Percentiles rank a stretch among this genome's conserved stretches.
These are phyloP conservation scores for Trametes maxima DNA, from an alignment of 768 basidiomycete species.

Conservation along the genomic window DNA sequence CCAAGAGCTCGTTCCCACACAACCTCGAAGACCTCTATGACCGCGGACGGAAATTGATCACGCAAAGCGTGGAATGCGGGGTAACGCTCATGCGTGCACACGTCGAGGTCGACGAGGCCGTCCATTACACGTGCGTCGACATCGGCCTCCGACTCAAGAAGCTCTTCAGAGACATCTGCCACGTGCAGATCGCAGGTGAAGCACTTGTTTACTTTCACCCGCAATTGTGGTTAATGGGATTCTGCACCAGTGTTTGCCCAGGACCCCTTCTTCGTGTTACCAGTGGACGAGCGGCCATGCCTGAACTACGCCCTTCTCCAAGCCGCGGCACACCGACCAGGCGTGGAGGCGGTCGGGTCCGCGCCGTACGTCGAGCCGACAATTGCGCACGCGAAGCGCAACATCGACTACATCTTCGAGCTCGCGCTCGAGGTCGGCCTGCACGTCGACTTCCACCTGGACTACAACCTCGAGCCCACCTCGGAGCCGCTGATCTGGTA, in stretches of 20 bases:
- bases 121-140: conserved; percentile 57
- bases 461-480: conserved; percentile 60
- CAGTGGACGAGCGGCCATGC: conserved; percentile 40
- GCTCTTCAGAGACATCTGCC: conserved; percentile 48
- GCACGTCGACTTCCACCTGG: conserved; percentile 67
- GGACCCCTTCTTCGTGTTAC: conserved; percentile 51
- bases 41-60: conserved; percentile 56
- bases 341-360: conserved; percentile 58
- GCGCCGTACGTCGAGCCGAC: conserved; percentile 67
- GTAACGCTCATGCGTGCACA: conserved; percentile 70
- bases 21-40: conserved; percentile 48
- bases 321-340: conserved; percentile 41
- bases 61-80: conserved; percentile 60
- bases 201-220: neutral
- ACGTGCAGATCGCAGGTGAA: conserved; percentile 61
- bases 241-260: conserved; percentile 56
- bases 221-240: neutral
- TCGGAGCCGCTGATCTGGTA: conserved; percentile 58
- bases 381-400: conserved; percentile 47
- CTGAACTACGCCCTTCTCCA: conserved; percentile 49
- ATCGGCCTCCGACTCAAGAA: conserved; percentile 50
- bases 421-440: conserved; percentile 43
- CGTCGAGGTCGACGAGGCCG: conserved; percentile 61
- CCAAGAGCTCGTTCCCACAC: conserved; percentile 51
- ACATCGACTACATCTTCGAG: conserved; percentile 55